Conservation (phyloP, 306 rosid genomes). For the Rosa rugosa region DNA sequence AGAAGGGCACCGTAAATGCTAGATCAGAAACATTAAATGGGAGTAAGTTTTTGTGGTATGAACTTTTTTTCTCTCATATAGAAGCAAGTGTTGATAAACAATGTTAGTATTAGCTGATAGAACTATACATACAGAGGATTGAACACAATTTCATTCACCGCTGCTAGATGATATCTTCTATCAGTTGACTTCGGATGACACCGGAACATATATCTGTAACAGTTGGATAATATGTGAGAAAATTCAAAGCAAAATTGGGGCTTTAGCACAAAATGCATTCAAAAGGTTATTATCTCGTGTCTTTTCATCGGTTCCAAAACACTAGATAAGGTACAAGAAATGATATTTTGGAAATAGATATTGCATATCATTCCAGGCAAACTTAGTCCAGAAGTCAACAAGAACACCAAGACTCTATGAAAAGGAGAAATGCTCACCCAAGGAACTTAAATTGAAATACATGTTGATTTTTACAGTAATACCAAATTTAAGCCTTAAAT, state of each 20-base stretch:
- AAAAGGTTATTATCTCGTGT: neutral
- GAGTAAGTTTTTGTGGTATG: conserved; percentile 7
- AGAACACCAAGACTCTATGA: neutral
- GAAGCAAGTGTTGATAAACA: conserved; percentile 22
- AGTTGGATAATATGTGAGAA: conserved; percentile 29
- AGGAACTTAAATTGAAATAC: neutral
- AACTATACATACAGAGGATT: conserved; percentile 66
- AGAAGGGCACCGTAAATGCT: conserved; percentile 60
- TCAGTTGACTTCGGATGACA: conserved; percentile 79
- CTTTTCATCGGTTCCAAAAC: neutral
- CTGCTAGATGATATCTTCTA: conserved; percentile 52
- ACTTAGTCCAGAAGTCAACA: neutral
- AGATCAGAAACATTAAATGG: conserved; percentile 29
- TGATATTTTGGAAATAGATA: neutral
- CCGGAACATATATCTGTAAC: conserved; percentile 68
- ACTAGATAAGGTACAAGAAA: neutral
- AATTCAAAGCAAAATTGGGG: neutral
- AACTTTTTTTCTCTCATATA: neutral
- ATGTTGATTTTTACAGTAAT: neutral
- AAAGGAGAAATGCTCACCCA: neutral
- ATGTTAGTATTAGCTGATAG: conserved; percentile 11
- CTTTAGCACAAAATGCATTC: neutral
- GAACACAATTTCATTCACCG: conserved; percentile 84
- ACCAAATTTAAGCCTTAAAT: neutral
- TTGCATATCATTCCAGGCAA: neutral